phyloP scores from a whole-genome alignment of 768 basidiomycete species.

The Agrocybe praecox region DNA sequence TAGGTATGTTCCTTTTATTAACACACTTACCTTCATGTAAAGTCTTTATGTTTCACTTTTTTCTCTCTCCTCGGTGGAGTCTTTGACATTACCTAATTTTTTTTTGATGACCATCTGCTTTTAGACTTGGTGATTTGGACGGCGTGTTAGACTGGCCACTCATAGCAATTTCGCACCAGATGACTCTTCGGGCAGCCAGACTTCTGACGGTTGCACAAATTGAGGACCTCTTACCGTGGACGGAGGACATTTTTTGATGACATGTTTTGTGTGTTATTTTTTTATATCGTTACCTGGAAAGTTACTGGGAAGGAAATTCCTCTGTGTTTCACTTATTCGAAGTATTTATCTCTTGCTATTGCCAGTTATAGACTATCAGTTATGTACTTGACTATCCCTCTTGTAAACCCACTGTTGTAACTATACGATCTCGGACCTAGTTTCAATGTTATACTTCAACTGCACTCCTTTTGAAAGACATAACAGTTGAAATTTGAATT shows the following conservation, averaged over 20 bases:
- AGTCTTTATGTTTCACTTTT: neutral
- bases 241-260: slow-evolving; percentile 13
- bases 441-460: no score
- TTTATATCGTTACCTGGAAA: neutral
- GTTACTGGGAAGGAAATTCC: no score
- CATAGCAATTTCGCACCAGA: slow-evolving; percentile 30
- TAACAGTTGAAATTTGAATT: no score
- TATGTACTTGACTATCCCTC: no score
- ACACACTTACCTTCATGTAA: neutral
- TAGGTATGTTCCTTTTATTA: slow-evolving; percentile 9
- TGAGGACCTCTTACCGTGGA: slow-evolving; percentile 15
- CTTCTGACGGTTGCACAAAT: slow-evolving; percentile 17
- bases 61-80: no score
- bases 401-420: no score
- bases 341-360: no score
- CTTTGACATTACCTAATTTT: no score
- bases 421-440: no score
- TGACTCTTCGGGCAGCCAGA: slow-evolving; percentile 22
- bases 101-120: neutral
- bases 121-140: neutral
- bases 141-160: slow-evolving; percentile 24
- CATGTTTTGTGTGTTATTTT: neutral
- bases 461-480: no score
- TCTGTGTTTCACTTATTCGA: no score
- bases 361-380: no score